Percentiles rank a stretch among this genome's conserved stretches.
Evolutionary conservation across 495 filamentous ascomycete species (phyloP).

Genomic region (Glonium stellatum): DNA sequence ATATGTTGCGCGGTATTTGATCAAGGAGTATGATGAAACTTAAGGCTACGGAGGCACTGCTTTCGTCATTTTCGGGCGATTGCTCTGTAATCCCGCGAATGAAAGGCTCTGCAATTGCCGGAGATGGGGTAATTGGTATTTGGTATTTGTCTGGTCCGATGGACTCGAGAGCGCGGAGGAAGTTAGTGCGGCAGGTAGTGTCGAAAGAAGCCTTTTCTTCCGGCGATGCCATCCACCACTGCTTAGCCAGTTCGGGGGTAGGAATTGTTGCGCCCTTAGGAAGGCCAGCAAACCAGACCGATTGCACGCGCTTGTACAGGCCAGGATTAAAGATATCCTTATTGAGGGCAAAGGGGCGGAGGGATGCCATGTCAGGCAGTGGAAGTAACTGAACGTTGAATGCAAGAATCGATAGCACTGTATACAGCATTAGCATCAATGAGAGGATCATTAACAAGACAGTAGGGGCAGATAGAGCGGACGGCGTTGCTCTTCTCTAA

Average conservation of each 20-base stretch:
- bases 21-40: constrained; percentile 43
- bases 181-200: constrained; percentile 23
- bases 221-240: constrained; percentile 31
- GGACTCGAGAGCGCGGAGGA: constrained; percentile 30
- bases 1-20: constrained; percentile 45
- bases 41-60: constrained; percentile 30
- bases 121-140: constrained; percentile 22
- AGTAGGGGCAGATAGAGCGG: not conserved
- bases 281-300: constrained; percentile 28
- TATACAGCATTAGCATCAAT: not conserved
- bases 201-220: constrained; percentile 34
- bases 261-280: constrained; percentile 10
- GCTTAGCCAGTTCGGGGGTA: constrained; percentile 9
- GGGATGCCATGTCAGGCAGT: not conserved
- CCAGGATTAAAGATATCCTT: constrained; percentile 32
- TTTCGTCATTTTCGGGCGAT: constrained; percentile 14
- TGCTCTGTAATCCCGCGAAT: constrained; percentile 26
- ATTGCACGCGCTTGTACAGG: constrained; percentile 26
- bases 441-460: not conserved
- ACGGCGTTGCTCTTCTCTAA: no score
- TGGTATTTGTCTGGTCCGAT: constrained; percentile 32
- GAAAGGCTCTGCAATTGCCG: constrained; percentile 33
- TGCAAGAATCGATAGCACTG: not conserved
- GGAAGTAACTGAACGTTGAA: not conserved
- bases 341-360: constrained; percentile 28